A percentile compares a stretch with the other conserved stretches of the same genome.
Conservation (phyloP, 192 early-diverging fungal genomes). For the Dimargaris cristalligena region DNA sequence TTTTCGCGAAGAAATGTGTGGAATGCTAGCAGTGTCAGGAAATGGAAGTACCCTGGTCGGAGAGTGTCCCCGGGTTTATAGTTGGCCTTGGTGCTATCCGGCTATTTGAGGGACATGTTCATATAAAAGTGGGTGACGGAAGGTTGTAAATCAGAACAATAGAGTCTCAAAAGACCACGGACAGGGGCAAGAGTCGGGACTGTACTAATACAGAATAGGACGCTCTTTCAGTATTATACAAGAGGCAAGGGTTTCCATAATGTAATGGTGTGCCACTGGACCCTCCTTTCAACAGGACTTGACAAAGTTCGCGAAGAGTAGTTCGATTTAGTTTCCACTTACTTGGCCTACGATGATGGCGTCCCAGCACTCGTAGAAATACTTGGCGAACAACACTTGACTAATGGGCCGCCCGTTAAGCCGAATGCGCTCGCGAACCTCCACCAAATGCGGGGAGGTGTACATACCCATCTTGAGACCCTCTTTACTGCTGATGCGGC, state of each 20-base stretch:
- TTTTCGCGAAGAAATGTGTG: constrained; percentile 71
- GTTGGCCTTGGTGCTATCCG: constrained; percentile 13
- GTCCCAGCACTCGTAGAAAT: constrained; percentile 81
- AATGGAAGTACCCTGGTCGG: constrained; percentile 76
- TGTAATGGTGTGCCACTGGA: no score
- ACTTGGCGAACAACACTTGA: constrained; percentile 55
- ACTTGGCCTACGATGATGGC: constrained; percentile 29
- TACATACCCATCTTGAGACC: constrained; percentile 53
- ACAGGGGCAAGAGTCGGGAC: no score
- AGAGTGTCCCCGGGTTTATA: constrained; percentile 23
- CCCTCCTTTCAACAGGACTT: no score
- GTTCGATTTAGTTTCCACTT: not conserved
- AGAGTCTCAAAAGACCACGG: no score
- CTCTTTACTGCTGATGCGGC: constrained; percentile 12
- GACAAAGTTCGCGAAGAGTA: no score
- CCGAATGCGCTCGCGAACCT: constrained; percentile 84
- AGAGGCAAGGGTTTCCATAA: no score
- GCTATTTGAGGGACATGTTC: no score
- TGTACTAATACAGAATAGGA: no score
- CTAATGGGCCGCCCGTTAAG: constrained; percentile 74
- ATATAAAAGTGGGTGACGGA: no score
- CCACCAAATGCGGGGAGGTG: constrained; percentile 83
- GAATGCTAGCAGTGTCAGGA: constrained; percentile 76
- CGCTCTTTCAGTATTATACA: no score
- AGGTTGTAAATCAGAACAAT: no score